Evolutionary conservation across 371 early-diverging fungal species (phyloP), one percentile per base, ranked within the genome.

Genomic region (Basidiobolus meristosporus): DNA sequence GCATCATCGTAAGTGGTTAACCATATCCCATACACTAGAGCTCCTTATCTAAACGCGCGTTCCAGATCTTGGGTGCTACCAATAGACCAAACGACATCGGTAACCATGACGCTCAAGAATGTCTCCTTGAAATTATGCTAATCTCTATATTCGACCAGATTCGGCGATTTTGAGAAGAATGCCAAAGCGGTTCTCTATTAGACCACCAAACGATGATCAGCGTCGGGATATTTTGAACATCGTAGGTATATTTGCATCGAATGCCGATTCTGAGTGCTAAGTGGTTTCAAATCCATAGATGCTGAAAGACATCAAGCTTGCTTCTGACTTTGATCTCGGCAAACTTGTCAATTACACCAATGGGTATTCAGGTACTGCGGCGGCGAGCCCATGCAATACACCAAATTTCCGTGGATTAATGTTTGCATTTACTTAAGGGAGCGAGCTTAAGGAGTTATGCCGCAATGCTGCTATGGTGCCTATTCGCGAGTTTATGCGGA

Each of bases 371-470:
- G 92, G 75, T 46, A 63, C 50, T 18, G 21, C 15, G 16, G 11
- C 19, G 4, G 20, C 3, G n/a, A 15, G 1, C 31, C n/a, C 9
- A 18, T 12, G 12, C n/a, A 7, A 7, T 4, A 34, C 34, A 34
- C 18, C 34, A 34, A 34, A 6, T 34, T n/a, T 16, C 4, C n/a
- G 5, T 16, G n/a, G n/a, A n/a, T n/a, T n/a, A n/a, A n/a, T n/a
- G n/a, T 38, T 10, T n/a, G 11, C 7, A 18, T 15, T 26, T 26
- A 12, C 20, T 15, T 20, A 28, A 56, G 67, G 89, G 32, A 82
- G 85, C 47, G 98, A 97, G 44, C 62, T 97, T 52, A 93, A 95
- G 62, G 98, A 97, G 50, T 68, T 92, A 26, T 93, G 95, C 50
- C 73, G 98, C 36, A 79, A 85, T 43, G 95, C 95, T 1, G 89